Evolutionary conservation across 2,329 filamentous ascomycete genomes (phyloP).

Genomic region (Fusarium bactridioides): DNA sequence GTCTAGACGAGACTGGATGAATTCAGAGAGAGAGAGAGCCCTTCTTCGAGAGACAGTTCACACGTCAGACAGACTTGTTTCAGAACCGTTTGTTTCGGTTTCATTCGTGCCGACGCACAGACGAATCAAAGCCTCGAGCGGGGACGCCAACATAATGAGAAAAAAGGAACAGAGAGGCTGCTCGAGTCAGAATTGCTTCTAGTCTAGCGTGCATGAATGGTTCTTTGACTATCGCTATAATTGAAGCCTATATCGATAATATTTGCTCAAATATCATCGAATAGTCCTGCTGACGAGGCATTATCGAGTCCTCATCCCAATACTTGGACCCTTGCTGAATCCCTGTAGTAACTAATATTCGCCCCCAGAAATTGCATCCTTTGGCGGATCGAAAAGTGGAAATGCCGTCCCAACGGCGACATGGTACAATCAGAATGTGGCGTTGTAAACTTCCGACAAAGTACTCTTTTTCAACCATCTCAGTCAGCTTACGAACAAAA

Average conservation of each 20-base stretch:
- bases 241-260: neutral
- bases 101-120: constrained; percentile 16
- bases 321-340: constrained; percentile 4
- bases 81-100: constrained; percentile 36
- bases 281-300: neutral
- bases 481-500: neutral
- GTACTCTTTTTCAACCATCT: neutral
- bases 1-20: neutral
- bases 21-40: neutral
- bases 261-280: neutral
- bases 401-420: constrained; percentile 5
- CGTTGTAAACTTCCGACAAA: constrained; percentile 17
- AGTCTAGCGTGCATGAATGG: neutral
- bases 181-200: constrained; percentile 10
- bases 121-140: constrained; percentile 13
- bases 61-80: constrained; percentile 31
- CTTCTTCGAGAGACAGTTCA: neutral
- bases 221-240: neutral
- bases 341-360: neutral
- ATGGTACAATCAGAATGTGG: constrained; percentile 12
- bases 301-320: constrained; percentile 2
- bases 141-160: constrained; percentile 1
- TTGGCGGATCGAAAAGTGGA: constrained; percentile 30
- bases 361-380: constrained; percentile 21
- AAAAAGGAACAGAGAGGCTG: neutral